Conservation (phyloP, 2,329 filamentous ascomycete genomes). For the Cladophialophora yegresii region DNA sequence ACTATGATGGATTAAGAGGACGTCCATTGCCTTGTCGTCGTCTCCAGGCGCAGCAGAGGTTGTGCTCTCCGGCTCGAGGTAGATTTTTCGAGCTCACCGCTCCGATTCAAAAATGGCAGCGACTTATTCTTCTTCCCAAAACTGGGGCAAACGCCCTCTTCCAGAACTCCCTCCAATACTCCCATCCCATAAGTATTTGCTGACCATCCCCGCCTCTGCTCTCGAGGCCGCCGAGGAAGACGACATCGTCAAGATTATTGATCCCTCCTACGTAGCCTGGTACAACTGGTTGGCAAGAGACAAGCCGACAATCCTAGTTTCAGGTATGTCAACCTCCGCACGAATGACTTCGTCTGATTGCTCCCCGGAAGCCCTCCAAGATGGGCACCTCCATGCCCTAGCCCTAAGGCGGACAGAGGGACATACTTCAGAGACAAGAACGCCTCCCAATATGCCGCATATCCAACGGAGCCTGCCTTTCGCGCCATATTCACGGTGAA, state of each 20-base stretch:
- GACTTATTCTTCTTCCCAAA: neutral
- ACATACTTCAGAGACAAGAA: slow-evolving; percentile 3
- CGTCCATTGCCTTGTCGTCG: slow-evolving; percentile 8
- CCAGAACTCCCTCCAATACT: neutral
- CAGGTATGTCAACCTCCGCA: neutral
- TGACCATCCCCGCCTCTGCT: neutral
- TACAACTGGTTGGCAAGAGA: slow-evolving; percentile 3
- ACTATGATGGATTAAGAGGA: slow-evolving; percentile 10
- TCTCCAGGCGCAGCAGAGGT: slow-evolving; percentile 12
- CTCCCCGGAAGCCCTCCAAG: neutral
- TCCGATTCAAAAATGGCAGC: neutral
- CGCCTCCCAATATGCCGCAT: neutral
- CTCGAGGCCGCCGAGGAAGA: neutral
- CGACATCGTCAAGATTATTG: neutral
- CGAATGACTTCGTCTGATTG: neutral
- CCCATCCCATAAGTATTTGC: neutral
- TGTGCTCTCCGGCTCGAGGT: slow-evolving; percentile 16
- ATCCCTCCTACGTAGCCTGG: neutral
- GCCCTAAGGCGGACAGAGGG: neutral
- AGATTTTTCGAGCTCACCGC: slow-evolving; percentile 9
- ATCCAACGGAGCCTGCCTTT: slow-evolving; percentile 1
- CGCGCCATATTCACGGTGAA: neutral
- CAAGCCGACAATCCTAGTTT: neutral
- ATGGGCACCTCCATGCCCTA: neutral
- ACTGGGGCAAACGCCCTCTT: neutral